Evolutionary conservation across 495 filamentous ascomycete species (phyloP), one percentile per base, ranked within the genome.

Genomic region (Diplogelasinospora grovesii): DNA sequence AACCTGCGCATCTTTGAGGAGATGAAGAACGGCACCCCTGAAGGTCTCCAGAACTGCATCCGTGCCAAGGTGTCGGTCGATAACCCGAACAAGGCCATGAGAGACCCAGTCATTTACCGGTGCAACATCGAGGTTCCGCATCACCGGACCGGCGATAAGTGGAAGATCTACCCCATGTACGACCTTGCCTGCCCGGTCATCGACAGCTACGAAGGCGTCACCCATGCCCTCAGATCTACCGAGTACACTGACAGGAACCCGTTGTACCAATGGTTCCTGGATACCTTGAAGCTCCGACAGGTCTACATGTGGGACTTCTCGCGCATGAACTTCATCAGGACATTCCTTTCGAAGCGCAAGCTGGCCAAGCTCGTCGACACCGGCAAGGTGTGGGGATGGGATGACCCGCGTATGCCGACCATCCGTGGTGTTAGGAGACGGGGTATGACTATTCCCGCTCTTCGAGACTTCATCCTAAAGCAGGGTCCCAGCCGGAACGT

Each of bases 231-330:
- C 36, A 79, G 93, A 48, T 94, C 92, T 1, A 96, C 89, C 44
- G 92, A 98, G 70, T 98, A 97, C 69, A 83, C 89, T 26, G 93
- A 98, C 64, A 86, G 92, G 37, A 96, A 98, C 63, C 83, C 86
- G 8, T 90, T 95, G 66, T 98, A 97, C 68, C 79, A 92, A 57
- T 98, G 92, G 92, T 89, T 98, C 72, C 58, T 93, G 22, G 79
- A 94, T 43, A 77, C 86, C 0, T 74, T 97, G 32, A 79, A 85
- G 48, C 77, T 98, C 15, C 86, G 92, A 36, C 68, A 78, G 45
- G 92, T 97, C 9, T 79, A 96, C 62, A 85, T 97, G 65, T 97
- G 92, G 92, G 89, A 96, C 62, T 98, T 97, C 66, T 79, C 90
- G 26, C 82, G 92, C 52, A 86, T 97, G 75, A 96, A 95, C 74